phyloP scores from a whole-genome alignment of 257 asterid species.

The Nemophila menziesii region DNA sequence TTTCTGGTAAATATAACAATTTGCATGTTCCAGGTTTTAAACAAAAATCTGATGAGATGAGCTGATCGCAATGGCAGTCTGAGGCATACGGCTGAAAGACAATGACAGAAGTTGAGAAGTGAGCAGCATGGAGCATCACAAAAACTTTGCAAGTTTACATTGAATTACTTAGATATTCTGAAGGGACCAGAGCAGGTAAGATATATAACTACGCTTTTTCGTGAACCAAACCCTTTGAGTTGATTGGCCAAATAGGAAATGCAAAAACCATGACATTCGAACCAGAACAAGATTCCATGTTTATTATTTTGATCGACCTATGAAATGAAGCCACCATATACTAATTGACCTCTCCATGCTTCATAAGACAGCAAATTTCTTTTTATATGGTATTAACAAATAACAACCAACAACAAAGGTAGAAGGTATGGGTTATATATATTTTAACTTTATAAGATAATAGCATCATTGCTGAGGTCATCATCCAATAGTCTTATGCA shows the following conservation, averaged over 20 bases:
- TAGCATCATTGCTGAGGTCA: constrained; percentile 15
- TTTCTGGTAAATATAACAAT: too few species aligned
- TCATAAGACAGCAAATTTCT: constrained; percentile 3
- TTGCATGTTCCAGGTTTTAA: too few species aligned
- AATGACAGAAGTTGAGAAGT: constrained; percentile 29
- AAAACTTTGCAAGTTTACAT: constrained; percentile 10
- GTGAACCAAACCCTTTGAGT: background rate
- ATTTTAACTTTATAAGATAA: constrained; percentile 2
- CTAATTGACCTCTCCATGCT: constrained; percentile 1
- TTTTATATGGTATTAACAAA: background rate
- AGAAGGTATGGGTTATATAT: background rate
- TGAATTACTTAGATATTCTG: constrained; percentile 5
- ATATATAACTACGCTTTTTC: background rate
- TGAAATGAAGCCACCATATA: constrained; percentile 1
- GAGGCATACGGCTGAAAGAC: constrained; percentile 5
- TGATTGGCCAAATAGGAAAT: background rate
- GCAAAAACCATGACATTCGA: background rate
- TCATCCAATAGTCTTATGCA: constrained; percentile 15
- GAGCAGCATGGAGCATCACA: constrained; percentile 16
- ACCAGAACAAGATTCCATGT: background rate
- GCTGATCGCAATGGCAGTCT: background rate
- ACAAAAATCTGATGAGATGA: too few species aligned
- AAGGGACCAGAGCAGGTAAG: background rate
- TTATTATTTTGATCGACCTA: background rate
- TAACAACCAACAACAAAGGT: background rate